Evolutionary conservation across 2,329 filamentous ascomycete genomes (phyloP).

Genomic region (Aspergillus sp.): DNA sequence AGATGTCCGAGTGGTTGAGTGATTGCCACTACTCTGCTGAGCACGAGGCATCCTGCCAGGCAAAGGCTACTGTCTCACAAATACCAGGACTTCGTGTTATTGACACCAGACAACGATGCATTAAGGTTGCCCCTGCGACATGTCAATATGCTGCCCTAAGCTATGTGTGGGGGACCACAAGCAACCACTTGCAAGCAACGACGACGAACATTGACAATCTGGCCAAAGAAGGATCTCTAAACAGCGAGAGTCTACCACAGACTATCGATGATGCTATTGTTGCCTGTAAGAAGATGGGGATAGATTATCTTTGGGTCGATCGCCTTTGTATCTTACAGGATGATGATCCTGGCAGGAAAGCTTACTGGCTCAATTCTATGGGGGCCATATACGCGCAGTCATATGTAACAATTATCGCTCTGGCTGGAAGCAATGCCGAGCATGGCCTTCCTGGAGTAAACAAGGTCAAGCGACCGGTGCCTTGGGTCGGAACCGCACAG

Average conservation of each 20-base stretch:
- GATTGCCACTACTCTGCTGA: neutral
- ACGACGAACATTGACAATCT: accelerated
- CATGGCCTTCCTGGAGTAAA: no score
- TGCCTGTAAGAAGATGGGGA: no score
- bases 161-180: neutral
- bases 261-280: no score
- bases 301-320: no score
- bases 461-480: accelerated
- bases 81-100: neutral
- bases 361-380: no score
- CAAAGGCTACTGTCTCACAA: accelerated
- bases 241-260: accelerated
- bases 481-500: no score
- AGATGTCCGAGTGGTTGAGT: accelerated
- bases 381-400: no score
- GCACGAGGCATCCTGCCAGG: accelerated
- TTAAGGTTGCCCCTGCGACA: neutral
- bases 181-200: no score
- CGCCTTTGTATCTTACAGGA: no score
- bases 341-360: no score
- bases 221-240: accelerated
- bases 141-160: neutral
- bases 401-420: no score
- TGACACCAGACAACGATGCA: neutral
- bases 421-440: accelerated